Conservation (phyloP, 106 monocot species). For the Dendrobium officinale region DNA sequence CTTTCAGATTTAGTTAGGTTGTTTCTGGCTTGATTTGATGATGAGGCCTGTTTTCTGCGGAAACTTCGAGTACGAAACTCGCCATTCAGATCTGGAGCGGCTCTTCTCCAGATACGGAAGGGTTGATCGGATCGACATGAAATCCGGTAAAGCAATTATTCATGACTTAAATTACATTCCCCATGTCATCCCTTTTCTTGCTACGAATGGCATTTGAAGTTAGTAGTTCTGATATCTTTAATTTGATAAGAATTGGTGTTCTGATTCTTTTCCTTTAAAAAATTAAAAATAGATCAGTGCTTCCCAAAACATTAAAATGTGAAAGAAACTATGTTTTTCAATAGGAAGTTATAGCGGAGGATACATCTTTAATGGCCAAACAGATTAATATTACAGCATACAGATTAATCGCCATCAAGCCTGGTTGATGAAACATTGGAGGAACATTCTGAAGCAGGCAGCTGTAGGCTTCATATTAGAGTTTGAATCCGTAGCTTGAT, state of each 20-base stretch:
- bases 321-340: no score
- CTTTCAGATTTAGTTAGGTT: background rate
- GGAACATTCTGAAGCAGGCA: no score
- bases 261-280: no score
- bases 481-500: background rate
- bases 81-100: constrained; percentile 73
- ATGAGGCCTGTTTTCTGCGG: constrained; percentile 88
- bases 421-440: no score
- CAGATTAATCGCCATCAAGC: no score
- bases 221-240: background rate
- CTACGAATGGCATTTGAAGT: background rate
- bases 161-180: background rate
- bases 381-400: background rate
- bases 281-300: no score
- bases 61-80: constrained; percentile 76
- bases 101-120: constrained; percentile 74
- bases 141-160: constrained; percentile 43
- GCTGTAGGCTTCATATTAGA: background rate
- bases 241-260: background rate
- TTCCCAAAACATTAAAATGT: no score
- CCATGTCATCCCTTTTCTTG: background rate
- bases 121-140: constrained; percentile 80
- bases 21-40: background rate
- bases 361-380: background rate
- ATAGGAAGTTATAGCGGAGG: no score